A percentile compares a stretch with the other conserved stretches of the same genome.
Evolutionary conservation across 305 asterid species (phyloP).

Genomic region (Rubia tinctorum): DNA sequence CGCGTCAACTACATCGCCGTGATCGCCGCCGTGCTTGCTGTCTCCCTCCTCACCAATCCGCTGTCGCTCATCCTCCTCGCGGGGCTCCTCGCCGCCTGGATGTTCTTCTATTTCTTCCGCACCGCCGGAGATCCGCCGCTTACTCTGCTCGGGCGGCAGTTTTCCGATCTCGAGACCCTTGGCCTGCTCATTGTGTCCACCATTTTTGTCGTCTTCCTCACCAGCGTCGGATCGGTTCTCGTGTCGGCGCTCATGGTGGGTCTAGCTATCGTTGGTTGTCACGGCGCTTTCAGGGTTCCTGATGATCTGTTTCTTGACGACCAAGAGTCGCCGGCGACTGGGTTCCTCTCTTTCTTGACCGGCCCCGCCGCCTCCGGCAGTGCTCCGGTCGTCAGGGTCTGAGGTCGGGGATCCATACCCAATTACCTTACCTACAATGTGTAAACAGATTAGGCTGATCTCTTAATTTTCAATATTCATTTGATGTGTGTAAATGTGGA

Average conservation of each 20-base stretch:
- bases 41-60: slow-evolving; percentile 65
- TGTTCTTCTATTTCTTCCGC: slow-evolving; percentile 75
- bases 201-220: slow-evolving; percentile 57
- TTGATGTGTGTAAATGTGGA: slow-evolving; percentile 12
- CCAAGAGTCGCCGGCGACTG: slow-evolving; percentile 55
- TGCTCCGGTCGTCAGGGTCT: slow-evolving; percentile 44
- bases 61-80: slow-evolving; percentile 57
- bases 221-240: slow-evolving; percentile 80
- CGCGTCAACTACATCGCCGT: slow-evolving; percentile 64
- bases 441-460: not conserved
- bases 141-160: slow-evolving; percentile 64
- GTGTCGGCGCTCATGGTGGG: slow-evolving; percentile 87
- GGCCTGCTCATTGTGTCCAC: slow-evolving; percentile 40
- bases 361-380: slow-evolving; percentile 35
- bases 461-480: not conserved
- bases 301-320: slow-evolving; percentile 90
- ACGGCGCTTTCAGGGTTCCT: slow-evolving; percentile 81
- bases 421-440: not conserved
- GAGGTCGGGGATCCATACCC: slow-evolving; percentile 23
- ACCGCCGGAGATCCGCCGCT: slow-evolving; percentile 62
- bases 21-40: slow-evolving; percentile 50
- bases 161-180: slow-evolving; percentile 66
- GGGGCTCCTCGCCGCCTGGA: slow-evolving; percentile 70
- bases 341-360: slow-evolving; percentile 63
- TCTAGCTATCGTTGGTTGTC: slow-evolving; percentile 47